phyloP scores from a whole-genome alignment of 805 yeast genomes.

The Ogataea ganodermae region DNA sequence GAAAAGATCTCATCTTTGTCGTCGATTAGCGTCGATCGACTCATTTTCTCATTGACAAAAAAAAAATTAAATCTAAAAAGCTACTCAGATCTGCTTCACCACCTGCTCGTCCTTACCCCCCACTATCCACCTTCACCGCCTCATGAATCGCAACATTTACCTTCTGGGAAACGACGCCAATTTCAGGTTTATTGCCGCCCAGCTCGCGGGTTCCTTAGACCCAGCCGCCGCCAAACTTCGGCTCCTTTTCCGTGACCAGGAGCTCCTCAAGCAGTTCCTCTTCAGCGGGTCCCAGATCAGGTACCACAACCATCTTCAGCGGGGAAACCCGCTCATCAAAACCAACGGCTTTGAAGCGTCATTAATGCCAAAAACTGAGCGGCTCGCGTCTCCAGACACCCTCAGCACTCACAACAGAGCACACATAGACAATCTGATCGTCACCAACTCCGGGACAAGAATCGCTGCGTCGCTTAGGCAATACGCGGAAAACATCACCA shows the following conservation, averaged over 20 bases:
- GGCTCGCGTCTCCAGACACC: neutral
- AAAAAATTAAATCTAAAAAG: neutral
- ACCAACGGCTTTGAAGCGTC: conserved; percentile 9
- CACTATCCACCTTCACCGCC: neutral
- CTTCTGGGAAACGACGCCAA: conserved; percentile 23
- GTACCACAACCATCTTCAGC: conserved; percentile 14
- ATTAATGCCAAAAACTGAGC: conserved; percentile 4
- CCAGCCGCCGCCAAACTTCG: conserved; percentile 7
- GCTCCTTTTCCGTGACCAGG: conserved; percentile 13
- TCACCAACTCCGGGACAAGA: conserved; percentile 11
- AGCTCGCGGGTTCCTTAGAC: conserved; percentile 15
- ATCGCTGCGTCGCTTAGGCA: conserved; percentile 4
- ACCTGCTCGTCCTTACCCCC: neutral
- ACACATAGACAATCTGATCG: conserved; percentile 16
- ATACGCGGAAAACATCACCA: conserved; percentile 14
- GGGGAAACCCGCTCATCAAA: conserved; percentile 14
- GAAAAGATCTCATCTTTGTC: neutral
- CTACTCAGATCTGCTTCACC: too few species aligned
- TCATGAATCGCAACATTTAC: conserved; percentile 19
- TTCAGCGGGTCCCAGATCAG: conserved; percentile 16
- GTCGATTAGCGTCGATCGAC: neutral
- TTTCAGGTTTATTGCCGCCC: conserved; percentile 24
- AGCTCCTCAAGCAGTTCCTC: conserved; percentile 11
- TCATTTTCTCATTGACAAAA: neutral
- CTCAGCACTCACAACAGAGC: neutral